Conservation (phyloP, 768 basidiomycete genomes). For the Galerina sulciceps region DNA sequence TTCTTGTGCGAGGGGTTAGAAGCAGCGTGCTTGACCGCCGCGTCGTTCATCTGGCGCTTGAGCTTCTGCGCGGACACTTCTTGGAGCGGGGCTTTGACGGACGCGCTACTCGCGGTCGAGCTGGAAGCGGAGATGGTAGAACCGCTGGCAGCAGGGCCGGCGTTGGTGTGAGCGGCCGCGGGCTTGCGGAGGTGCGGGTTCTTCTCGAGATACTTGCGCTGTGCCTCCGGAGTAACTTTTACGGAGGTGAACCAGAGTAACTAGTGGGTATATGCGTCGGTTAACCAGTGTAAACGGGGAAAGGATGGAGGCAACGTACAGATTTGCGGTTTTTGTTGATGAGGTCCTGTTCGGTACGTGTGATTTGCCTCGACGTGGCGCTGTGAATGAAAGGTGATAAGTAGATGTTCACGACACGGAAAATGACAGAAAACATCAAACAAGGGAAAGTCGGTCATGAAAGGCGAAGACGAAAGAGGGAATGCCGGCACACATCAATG, state of each 20-base stretch:
- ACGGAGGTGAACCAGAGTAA: slow-evolving; percentile 15
- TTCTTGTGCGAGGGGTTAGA: slow-evolving; percentile 11
- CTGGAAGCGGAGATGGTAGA: background rate
- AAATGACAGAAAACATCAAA: background rate
- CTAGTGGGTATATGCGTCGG: background rate
- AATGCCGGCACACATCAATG: background rate
- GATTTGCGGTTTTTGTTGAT: slow-evolving; percentile 34
- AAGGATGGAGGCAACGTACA: slow-evolving; percentile 12
- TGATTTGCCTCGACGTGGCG: slow-evolving; percentile 26
- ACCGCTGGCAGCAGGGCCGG: background rate
- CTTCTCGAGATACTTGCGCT: slow-evolving; percentile 13
- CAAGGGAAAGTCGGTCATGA: background rate
- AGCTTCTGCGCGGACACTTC: slow-evolving; percentile 7
- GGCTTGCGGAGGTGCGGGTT: slow-evolving; percentile 6
- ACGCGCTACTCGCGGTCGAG: background rate
- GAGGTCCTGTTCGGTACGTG: slow-evolving; percentile 31
- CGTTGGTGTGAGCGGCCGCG: too few species aligned
- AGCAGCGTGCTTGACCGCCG: slow-evolving; percentile 10
- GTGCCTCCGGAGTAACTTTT: slow-evolving; percentile 12
- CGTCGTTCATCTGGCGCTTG: slow-evolving; percentile 16
- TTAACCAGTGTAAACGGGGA: background rate
- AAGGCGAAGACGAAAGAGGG: background rate
- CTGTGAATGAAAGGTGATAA: slow-evolving; percentile 9
- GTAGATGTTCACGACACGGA: background rate
- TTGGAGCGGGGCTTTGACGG: background rate